phyloP scores from a whole-genome alignment of 2,329 filamentous ascomycete species.

The Alternaria longipes region DNA sequence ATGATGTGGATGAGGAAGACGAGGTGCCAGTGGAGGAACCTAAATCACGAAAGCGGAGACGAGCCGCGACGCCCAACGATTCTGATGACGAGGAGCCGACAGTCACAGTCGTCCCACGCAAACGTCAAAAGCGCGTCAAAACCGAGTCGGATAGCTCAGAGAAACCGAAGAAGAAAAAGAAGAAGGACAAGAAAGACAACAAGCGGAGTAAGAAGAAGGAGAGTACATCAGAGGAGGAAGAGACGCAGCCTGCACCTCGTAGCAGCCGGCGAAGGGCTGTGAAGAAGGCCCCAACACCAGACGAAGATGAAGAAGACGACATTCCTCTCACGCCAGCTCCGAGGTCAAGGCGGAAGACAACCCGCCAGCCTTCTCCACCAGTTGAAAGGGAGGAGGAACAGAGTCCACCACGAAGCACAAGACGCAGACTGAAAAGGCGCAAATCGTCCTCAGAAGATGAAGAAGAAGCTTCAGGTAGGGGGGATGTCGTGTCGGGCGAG shows the following conservation, averaged over 20 bases:
- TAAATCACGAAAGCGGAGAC: constrained; percentile 30
- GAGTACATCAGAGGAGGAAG: constrained; percentile 2
- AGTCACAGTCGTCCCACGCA: constrained; percentile 26
- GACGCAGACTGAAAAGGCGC: constrained; percentile 15
- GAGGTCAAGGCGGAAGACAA: background rate
- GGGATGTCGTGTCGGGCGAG: constrained; percentile 28
- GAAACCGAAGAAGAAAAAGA: constrained; percentile 7
- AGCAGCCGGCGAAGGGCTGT: constrained; percentile 15
- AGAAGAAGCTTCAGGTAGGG: constrained; percentile 13
- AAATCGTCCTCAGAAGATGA: constrained; percentile 13
- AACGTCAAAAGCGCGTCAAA: constrained; percentile 14
- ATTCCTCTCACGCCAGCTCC: constrained; percentile 4
- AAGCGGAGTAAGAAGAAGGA: constrained; percentile 5
- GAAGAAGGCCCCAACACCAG: constrained; percentile 7
- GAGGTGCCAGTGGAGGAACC: background rate
- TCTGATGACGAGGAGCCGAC: constrained; percentile 14
- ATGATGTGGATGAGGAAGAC: constrained; percentile 14
- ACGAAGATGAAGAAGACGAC: constrained; percentile 12
- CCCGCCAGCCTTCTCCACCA: constrained; percentile 1
- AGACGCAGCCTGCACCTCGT: constrained; percentile 8
- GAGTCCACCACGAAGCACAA: constrained; percentile 10
- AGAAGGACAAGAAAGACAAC: constrained; percentile 1
- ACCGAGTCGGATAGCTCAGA: constrained; percentile 8
- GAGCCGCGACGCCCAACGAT: constrained; percentile 14
- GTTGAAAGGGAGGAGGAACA: constrained; percentile 10